Evolutionary conservation across 306 rosid genomes (phyloP).

Genomic region (Prunus davidiana): DNA sequence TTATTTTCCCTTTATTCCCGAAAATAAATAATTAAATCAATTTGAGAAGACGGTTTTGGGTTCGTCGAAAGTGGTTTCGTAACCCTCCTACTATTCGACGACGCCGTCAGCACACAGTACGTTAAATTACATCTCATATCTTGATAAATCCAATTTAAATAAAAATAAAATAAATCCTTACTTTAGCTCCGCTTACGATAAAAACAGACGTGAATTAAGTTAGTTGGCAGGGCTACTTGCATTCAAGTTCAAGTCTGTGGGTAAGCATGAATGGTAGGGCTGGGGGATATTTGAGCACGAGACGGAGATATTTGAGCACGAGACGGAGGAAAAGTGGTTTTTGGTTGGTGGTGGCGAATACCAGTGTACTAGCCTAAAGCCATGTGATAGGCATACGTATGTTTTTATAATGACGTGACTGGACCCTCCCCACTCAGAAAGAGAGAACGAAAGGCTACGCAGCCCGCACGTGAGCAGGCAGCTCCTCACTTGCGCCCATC

Average conservation of each 20-base stretch:
- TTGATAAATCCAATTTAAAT: too few relatives aligned
- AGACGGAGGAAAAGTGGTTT: neutral
- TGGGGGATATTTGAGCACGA: neutral
- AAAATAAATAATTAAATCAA: neutral
- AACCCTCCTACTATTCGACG: neutral
- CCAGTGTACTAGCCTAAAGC: neutral
- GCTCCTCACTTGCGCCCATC: slow-evolving; percentile 50
- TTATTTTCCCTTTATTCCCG: neutral
- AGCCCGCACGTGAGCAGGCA: slow-evolving; percentile 50
- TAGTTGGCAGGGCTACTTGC: too few relatives aligned
- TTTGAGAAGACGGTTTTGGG: neutral
- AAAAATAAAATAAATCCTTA: too few relatives aligned
- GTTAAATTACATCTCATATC: neutral
- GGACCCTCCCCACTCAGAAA: slow-evolving; percentile 13
- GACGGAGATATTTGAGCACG: neutral
- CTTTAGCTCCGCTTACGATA: too few relatives aligned
- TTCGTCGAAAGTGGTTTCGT: neutral
- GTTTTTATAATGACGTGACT: slow-evolving; percentile 34
- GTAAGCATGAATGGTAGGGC: neutral
- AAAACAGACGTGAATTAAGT: too few relatives aligned
- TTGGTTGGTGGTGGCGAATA: neutral
- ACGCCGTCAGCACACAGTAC: neutral
- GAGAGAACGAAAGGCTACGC: neutral
- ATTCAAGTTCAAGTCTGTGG: too few relatives aligned
- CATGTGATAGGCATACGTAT: slow-evolving; percentile 34